These are phyloP conservation scores for Colletotrichum lentis DNA, from an alignment of 2,329 filamentous ascomycete genomes.

Conservation along the genomic window DNA sequence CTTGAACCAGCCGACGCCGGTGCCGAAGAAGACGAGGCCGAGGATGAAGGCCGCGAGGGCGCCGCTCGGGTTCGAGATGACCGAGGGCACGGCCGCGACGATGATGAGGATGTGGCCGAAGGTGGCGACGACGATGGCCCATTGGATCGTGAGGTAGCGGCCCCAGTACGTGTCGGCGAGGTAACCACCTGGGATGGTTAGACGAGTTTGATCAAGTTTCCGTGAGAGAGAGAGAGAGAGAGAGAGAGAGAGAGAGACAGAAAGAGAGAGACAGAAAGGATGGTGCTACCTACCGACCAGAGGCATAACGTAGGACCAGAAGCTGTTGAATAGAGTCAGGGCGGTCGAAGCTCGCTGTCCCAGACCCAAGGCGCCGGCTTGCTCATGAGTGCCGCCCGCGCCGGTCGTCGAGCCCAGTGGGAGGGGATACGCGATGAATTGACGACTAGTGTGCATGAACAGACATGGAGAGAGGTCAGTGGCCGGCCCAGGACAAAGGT, in stretches of 20 bases:
- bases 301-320: conserved; percentile 38
- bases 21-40: conserved; percentile 60
- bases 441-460: conserved; percentile 64
- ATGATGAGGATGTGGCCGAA: conserved; percentile 75
- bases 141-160: conserved; percentile 76
- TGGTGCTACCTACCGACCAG: conserved; percentile 42
- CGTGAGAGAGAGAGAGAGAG: no score
- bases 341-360: conserved; percentile 36
- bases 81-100: conserved; percentile 60
- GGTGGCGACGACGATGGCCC: conserved; percentile 71
- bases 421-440: conserved; percentile 65
- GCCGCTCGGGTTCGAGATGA: conserved; percentile 46
- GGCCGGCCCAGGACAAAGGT: conserved; percentile 42
- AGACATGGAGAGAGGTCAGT: conserved; percentile 46
- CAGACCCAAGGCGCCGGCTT: conserved; percentile 39
- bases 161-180: conserved; percentile 74
- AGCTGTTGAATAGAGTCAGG: conserved; percentile 36
- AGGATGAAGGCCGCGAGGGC: conserved; percentile 67
- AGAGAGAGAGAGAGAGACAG: no score
- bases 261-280: no score
- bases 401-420: conserved; percentile 62
- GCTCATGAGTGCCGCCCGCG: conserved; percentile 46
- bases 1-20: conserved; percentile 77
- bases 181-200: conserved; percentile 52
- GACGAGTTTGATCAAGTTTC: not conserved